Percentiles rank a stretch among this genome's conserved stretches.
phyloP scores from a whole-genome alignment of 192 early-diverging fungal genomes.

The Linnemannia exigua region DNA sequence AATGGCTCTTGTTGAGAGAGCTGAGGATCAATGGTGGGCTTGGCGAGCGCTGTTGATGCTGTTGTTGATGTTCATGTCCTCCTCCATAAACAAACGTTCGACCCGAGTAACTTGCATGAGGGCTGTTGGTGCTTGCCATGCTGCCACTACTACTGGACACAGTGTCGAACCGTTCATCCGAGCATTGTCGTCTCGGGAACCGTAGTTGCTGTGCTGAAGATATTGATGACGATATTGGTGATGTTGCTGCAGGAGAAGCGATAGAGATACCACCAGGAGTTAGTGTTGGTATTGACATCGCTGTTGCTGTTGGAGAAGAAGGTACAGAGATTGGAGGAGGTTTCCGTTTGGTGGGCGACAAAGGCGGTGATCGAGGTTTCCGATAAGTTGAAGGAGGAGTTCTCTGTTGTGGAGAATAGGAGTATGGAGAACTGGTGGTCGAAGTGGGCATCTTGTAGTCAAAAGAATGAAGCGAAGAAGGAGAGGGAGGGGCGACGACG shows the following conservation, averaged over 20 bases:
- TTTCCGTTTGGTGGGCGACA: constrained; percentile 25
- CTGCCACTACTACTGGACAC: constrained; percentile 11
- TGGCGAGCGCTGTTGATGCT: background rate
- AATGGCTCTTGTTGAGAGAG: background rate
- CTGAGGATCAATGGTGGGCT: constrained; percentile 25
- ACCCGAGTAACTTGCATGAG: constrained; percentile 12
- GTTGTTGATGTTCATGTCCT: background rate
- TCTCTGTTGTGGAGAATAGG: background rate
- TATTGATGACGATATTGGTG: background rate
- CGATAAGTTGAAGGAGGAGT: background rate
- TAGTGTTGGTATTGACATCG: too few species aligned
- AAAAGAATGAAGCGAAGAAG: background rate
- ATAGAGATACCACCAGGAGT: background rate
- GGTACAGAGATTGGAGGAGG: background rate
- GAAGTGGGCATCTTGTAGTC: background rate
- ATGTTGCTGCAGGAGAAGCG: background rate
- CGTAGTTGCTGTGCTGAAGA: background rate
- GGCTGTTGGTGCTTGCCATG: constrained; percentile 6
- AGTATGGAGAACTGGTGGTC: background rate
- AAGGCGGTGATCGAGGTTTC: constrained; percentile 10
- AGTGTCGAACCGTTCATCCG: constrained; percentile 10
- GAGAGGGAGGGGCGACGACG: background rate
- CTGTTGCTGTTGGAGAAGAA: background rate
- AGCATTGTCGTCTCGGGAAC: background rate
- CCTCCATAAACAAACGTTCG: background rate